phyloP scores from a whole-genome alignment of 345 rosid genomes.

The Sisymbrium irio region DNA sequence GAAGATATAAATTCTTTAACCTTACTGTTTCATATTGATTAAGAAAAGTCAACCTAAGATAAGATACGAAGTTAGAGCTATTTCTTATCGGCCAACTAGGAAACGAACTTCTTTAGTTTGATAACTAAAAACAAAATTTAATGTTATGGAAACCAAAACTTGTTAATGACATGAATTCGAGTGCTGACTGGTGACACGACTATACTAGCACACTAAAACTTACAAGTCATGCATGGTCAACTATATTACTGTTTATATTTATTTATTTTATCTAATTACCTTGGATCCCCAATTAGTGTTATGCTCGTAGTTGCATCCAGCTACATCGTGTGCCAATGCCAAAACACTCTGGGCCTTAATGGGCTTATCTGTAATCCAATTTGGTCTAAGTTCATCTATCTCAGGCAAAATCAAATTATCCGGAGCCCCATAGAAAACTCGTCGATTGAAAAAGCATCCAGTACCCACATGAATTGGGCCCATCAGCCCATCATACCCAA shows the following conservation, averaged over 20 bases:
- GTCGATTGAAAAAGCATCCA: conserved; percentile 58
- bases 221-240: too few relatives aligned
- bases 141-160: too few relatives aligned
- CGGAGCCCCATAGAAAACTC: conserved; percentile 54
- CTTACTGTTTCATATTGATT: not conserved
- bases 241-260: not conserved
- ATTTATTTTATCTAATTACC: conserved; percentile 30
- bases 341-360: conserved; percentile 25
- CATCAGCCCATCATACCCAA: conserved; percentile 51
- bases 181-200: too few relatives aligned
- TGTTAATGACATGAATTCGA: too few relatives aligned
- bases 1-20: not conserved
- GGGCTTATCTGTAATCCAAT: conserved; percentile 26
- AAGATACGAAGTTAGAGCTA: too few relatives aligned
- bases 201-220: too few relatives aligned
- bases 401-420: conserved; percentile 29
- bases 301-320: conserved; percentile 52
- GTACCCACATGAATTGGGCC: conserved; percentile 59
- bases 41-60: too few relatives aligned
- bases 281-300: conserved; percentile 61
- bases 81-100: too few relatives aligned
- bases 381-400: conserved; percentile 38
- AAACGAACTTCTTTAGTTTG: too few relatives aligned
- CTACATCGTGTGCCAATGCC: conserved; percentile 51
- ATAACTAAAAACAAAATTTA: too few relatives aligned